Evolutionary conservation across 345 rosid genomes (phyloP), one percentile per base, ranked within the genome.

Genomic region (Salix udensis): DNA sequence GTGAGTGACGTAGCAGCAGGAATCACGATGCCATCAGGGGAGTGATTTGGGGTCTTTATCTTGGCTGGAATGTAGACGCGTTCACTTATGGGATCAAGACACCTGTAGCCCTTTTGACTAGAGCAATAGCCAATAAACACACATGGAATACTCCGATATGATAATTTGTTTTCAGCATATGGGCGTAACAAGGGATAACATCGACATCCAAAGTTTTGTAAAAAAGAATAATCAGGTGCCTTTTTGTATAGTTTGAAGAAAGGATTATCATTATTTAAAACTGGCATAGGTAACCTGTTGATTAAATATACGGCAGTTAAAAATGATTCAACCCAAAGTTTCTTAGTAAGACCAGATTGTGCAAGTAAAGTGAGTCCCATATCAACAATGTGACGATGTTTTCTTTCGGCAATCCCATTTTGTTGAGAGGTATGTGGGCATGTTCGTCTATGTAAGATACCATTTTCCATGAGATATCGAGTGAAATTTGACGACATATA

Each of bases 1-100:
- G 19, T 46, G 13, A 6, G 4, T 3, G 52, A 46, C 19, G 6
- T 46, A 15, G 1, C 52, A 13, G 1, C 0, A 2, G 58, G 58
- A 2, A 50, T 18, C n/a, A 18, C 0, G 1, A 50, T 7, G 1
- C n/a, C 9, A 18, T 5, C 0, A 50, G 0, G 3, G 1, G 0
- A 50, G 9, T 50, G 58, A 50, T 6, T 6, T 50, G 3, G 3
- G 9, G 6, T 50, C 58, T 4, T 50, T 50, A 6, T 1, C 6
- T 50, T 50, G 3, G 9, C 0, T 2, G 58, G 18, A 50, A 50
- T 18, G 1, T 46, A 46, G 6, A 50, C 21, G 5, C 2, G 8
- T 2, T 50, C 55, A 50, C 8, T 50, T 50, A 16, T 1, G 0
- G 2, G 18, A 50, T 50, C 21, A 50, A 50, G n/a, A 0, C 8